phyloP scores from a whole-genome alignment of 2,329 filamentous ascomycete genomes.

The Erysiphe neolycopersici region DNA sequence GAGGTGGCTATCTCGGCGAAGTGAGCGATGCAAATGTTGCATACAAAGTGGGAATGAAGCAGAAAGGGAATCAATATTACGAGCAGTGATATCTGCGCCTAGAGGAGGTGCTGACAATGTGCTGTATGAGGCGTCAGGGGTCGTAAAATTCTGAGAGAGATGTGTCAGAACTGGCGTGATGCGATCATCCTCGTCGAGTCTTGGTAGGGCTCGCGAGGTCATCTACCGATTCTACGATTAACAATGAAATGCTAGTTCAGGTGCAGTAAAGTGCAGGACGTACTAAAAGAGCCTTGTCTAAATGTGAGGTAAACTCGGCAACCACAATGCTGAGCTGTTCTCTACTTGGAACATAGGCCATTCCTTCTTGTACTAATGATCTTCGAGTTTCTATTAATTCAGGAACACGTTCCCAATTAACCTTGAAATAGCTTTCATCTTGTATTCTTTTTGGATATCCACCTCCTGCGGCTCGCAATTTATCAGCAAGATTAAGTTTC shows the following conservation, averaged over 20 bases:
- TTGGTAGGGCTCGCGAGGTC: constrained; percentile 70
- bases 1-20: constrained; percentile 69
- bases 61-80: constrained; percentile 54
- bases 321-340: constrained; percentile 79
- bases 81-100: constrained; percentile 49
- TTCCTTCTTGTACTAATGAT: constrained; percentile 53
- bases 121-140: constrained; percentile 62
- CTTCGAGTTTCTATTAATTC: constrained; percentile 61
- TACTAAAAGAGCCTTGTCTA: constrained; percentile 69
- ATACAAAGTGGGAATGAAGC: constrained; percentile 81
- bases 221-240: constrained; percentile 22
- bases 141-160: constrained; percentile 86
- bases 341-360: constrained; percentile 68
- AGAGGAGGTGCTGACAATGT: constrained; percentile 34
- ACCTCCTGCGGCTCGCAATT: constrained; percentile 13
- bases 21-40: constrained; percentile 63
- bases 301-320: constrained; percentile 52
- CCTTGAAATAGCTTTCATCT: constrained; percentile 82
- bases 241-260: neutral
- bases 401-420: constrained; percentile 82
- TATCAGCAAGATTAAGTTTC: constrained; percentile 20
- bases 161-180: constrained; percentile 50
- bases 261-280: constrained; percentile 4
- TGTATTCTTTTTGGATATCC: constrained; percentile 24
- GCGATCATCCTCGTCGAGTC: constrained; percentile 87